Evolutionary conservation across 805 yeast genomes (phyloP).

Genomic region (Deakozyma indianensis): DNA sequence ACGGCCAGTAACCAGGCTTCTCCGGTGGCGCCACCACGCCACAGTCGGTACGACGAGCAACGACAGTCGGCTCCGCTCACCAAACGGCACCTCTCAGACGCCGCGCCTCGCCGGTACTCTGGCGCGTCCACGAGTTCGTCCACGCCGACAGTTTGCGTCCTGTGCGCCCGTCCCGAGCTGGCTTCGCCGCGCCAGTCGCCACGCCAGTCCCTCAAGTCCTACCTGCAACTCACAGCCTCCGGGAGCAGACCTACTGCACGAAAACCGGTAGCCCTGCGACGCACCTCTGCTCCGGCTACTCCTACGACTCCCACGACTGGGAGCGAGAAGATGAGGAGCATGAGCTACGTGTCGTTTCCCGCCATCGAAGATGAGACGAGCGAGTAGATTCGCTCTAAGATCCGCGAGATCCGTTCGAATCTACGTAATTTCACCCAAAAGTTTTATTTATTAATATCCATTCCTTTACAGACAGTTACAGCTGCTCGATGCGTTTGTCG

Average conservation of each 20-base stretch:
- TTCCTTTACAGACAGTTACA: no score
- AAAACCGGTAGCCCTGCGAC: background rate
- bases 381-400: no score
- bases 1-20: no score
- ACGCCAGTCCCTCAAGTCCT: conserved; percentile 7
- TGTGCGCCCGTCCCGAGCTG: background rate
- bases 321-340: background rate
- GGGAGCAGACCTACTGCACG: background rate
- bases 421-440: no score
- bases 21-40: background rate
- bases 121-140: background rate
- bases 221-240: conserved; percentile 2
- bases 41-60: background rate
- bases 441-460: background rate
- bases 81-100: background rate
- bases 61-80: background rate
- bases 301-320: background rate
- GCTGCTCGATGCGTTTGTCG: no score
- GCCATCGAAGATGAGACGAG: conserved; percentile 3
- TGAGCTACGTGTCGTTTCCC: conserved; percentile 7
- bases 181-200: background rate
- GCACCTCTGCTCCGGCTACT: background rate
- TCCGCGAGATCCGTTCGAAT: no score
- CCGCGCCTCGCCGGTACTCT: background rate
- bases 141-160: background rate